phyloP scores from a whole-genome alignment of 352 stramenopile genomes.

The Plasmopara halstedii region DNA sequence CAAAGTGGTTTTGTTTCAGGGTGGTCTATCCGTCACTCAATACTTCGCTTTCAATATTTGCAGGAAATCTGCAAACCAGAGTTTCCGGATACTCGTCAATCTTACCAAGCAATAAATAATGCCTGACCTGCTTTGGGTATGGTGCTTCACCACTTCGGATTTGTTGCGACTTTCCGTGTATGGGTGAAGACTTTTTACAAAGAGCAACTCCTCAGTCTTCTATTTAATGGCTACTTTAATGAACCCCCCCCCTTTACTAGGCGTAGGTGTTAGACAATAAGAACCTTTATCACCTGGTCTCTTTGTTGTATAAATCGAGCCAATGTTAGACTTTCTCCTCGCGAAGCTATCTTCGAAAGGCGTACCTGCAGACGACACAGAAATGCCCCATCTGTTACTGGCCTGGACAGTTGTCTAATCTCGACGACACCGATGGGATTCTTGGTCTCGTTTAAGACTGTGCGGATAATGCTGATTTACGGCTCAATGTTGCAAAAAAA shows the following conservation, averaged over 20 bases:
- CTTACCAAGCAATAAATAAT: neutral
- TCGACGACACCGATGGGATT: no score
- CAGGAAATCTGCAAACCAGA: neutral
- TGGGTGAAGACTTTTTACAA: no score
- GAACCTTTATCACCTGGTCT: slow-evolving; percentile 11
- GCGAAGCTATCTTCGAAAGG: neutral
- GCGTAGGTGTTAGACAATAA: slow-evolving; percentile 6
- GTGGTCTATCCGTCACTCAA: slow-evolving; percentile 4
- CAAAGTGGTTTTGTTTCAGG: slow-evolving; percentile 4
- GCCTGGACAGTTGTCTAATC: no score
- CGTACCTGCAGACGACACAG: no score
- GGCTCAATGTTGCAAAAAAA: no score
- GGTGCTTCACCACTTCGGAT: neutral
- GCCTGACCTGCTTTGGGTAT: neutral
- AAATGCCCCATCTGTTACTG: no score
- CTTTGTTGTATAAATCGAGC: no score
- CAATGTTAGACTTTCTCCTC: slow-evolving; percentile 9
- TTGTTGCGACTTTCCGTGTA: no score
- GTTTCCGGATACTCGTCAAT: neutral
- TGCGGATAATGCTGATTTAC: no score
- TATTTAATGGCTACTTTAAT: slow-evolving; percentile 5
- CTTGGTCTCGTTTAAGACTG: no score
- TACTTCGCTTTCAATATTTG: slow-evolving; percentile 9
- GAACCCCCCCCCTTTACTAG: no score
- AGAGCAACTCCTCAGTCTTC: slow-evolving; percentile 1